phyloP scores from a whole-genome alignment of 2,329 filamentous ascomycete genomes.

The Nannizziopsis barbatae region DNA sequence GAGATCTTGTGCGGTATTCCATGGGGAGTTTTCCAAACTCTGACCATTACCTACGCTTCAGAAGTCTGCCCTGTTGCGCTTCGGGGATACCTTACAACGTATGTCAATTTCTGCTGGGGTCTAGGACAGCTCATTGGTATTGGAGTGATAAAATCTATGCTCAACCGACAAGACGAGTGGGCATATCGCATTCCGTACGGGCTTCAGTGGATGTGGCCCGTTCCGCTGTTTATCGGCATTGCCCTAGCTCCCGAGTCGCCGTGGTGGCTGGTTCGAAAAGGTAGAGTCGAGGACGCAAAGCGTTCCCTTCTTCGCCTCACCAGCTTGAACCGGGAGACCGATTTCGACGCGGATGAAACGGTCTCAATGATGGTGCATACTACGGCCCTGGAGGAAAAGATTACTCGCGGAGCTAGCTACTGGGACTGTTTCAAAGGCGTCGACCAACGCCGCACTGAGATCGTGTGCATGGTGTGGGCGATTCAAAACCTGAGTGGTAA shows the following conservation, averaged over 20 bases:
- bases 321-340: slow-evolving; percentile 43
- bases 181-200: slow-evolving; percentile 43
- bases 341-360: slow-evolving; percentile 73
- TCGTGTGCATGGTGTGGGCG: slow-evolving; percentile 54
- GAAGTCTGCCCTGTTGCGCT: slow-evolving; percentile 39
- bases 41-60: slow-evolving; percentile 38
- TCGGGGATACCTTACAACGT: slow-evolving; percentile 37
- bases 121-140: slow-evolving; percentile 43
- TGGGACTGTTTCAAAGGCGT: slow-evolving; percentile 73
- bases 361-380: slow-evolving; percentile 90
- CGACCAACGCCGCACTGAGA: slow-evolving; percentile 67
- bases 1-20: slow-evolving; percentile 43
- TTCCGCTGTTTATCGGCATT: slow-evolving; percentile 40
- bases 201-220: slow-evolving; percentile 45
- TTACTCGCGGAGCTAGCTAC: slow-evolving; percentile 63
- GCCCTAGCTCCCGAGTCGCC: slow-evolving; percentile 42
- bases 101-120: slow-evolving; percentile 39
- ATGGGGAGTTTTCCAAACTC: slow-evolving; percentile 43
- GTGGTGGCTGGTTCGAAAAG: slow-evolving; percentile 42
- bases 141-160: slow-evolving; percentile 41
- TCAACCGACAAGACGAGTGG: slow-evolving; percentile 39
- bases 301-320: slow-evolving; percentile 37
- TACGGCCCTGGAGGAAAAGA: slow-evolving; percentile 64
- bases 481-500: slow-evolving; percentile 55
- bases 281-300: slow-evolving; percentile 39